Base-by-base conservation (phyloP, 768 basidiomycete genomes). In the Lactarius hatsudake region DNA sequence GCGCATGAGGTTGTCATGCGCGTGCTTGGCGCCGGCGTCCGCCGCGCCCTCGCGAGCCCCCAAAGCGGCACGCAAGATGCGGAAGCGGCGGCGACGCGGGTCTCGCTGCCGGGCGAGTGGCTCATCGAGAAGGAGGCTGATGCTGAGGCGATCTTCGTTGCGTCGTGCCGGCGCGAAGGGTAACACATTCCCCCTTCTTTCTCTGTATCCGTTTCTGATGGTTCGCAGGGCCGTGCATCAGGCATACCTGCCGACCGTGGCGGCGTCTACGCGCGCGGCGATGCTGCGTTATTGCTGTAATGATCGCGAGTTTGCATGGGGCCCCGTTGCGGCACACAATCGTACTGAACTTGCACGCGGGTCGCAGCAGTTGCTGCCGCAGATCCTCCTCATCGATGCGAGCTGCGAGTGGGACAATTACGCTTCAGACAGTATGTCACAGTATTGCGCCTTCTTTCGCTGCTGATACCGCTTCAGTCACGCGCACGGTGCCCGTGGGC, bases 241-340 rank as follows among this genome's bases (percentile, higher is more conserved):
- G 78, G 93, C 95, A 0, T 98, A 98, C 76, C 82, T 92, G 10
- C 95, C 96, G 1, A 97, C 97, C 62, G 91, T 95, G 3, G 96
- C 96, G 1, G 88, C 90, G 0, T 90, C 94, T 0, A 86, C 86
- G 3, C 84, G 93, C 23, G 94, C 95, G 4, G 89, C 93, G 1
- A 97, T 94, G 0, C 80, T 98, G 5, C 96, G 98, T 73, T 98
- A 98, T 77, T 94, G 94, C 73, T 95, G 93, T 79, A 97, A 96
- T 73, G 92, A 95, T 74, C 85, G 84, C 65, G 88, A 87, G 55
- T 93, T 94, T 73, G 87, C 90, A 1, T 94, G 91, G 91, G 91
- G 91, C 3, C 93, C 93, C 7, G 79, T 90, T 23, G 74, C 79
- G 2, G 75, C 80, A 2, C 80, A 83, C 67, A 89, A 91, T 74